Evolutionary conservation across 1,284 basidiomycete genomes (phyloP), one percentile per base, ranked within the genome.

Genomic region (Lignosus rhinocerotis): DNA sequence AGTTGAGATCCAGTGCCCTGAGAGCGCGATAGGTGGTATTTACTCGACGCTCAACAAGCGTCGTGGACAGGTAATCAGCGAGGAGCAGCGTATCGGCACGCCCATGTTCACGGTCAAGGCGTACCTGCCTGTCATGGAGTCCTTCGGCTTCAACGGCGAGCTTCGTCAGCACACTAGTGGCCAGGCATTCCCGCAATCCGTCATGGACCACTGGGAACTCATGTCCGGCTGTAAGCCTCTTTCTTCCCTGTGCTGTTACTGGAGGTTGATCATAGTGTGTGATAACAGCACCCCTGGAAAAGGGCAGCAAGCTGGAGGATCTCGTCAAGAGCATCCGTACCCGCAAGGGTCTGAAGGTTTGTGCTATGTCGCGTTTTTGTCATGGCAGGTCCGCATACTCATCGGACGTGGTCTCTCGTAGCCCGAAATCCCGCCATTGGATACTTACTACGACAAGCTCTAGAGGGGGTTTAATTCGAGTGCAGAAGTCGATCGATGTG

Each of bases 101-200:
- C 97, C 97, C 63, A 98, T 99, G 95, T 98, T 96, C 87, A 99
- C 94, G 58, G 93, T 99, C 80, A 99, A 98, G 88, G 96, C 96
- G 36, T 97, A 96, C 84, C 83, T 98, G 54, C 96, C 96, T 73
- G 95, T 98, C 78, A 81, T 84, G 77, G 96, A 98, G 80, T 98
- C 96, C 17, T 99, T 99, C 82, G 96, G 97, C 69, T 99, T 99
- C 90, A 98, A 96, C 78, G 94, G 91, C 70, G 96, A 93, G 69
- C 87, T 99, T 57, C 92, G 97, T 71, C 86, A 89, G 72, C 89
- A 92, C 61, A 99, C 96, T 51, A 87, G 85, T 74, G 96, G 96
- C 60, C 97, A 99, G 82, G 97, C 96, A 67, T 98, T 98, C 94
- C 96, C 96, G 60, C 96, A 98, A 77, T 77, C 80, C 69, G 96